A percentile compares a stretch with the other conserved stretches of the same genome.
These are phyloP conservation scores for Calendula officinalis DNA, from an alignment of 129 eudicot genomes.

Conservation along the genomic window DNA sequence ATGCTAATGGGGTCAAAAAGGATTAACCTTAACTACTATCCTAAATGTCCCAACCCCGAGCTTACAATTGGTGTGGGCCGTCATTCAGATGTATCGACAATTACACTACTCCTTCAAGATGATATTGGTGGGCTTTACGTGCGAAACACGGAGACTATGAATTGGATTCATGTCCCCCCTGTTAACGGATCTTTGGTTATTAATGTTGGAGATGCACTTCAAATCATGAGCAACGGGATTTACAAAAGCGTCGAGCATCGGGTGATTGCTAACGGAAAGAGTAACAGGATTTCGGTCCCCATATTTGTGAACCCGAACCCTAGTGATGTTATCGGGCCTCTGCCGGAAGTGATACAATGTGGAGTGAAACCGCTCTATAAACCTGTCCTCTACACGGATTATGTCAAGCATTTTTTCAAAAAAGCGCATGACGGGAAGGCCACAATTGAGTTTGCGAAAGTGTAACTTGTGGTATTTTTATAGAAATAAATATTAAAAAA, in stretches of 20 bases:
- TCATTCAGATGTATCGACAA: constrained; percentile 56
- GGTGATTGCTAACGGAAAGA: constrained; percentile 38
- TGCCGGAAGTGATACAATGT: constrained; percentile 30
- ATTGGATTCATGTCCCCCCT: constrained; percentile 56
- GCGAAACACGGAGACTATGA: constrained; percentile 25
- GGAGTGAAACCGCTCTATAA: constrained; percentile 41
- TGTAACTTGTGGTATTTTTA: constrained; percentile 13
- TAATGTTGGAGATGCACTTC: constrained; percentile 57
- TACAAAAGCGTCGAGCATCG: constrained; percentile 67
- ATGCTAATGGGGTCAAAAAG: constrained; percentile 38
- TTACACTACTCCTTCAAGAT: constrained; percentile 64
- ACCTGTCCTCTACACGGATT: constrained; percentile 38
- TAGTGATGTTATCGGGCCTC: constrained; percentile 38
- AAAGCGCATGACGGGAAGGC: constrained; percentile 50
- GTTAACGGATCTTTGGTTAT: constrained; percentile 40
- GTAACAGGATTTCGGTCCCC: constrained; percentile 47
- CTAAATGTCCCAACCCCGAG: constrained; percentile 56
- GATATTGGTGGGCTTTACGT: constrained; percentile 51
- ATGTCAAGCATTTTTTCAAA: constrained; percentile 40
- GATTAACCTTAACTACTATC: constrained; percentile 51
- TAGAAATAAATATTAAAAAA: too few relatives aligned
- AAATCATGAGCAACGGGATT: constrained; percentile 55
- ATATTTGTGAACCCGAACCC: constrained; percentile 49
- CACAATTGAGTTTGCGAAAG: constrained; percentile 40
- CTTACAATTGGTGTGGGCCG: constrained; percentile 55